These are phyloP conservation scores for Picochlorum costavermella DNA, from an alignment of 139 green algal species.

Conservation along the genomic window DNA sequence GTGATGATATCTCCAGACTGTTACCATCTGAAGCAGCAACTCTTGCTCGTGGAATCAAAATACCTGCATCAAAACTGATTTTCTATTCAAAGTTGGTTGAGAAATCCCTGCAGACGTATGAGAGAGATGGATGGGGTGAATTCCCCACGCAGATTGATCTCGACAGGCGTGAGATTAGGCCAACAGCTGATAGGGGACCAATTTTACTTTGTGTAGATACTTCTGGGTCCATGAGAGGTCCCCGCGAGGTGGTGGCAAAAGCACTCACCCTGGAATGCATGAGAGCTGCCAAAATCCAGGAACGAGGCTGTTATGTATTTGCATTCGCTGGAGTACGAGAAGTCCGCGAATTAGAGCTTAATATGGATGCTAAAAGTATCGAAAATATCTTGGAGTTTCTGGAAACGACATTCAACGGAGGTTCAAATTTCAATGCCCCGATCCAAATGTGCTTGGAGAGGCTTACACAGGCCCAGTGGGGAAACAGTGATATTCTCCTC, in stretches of 20 bases:
- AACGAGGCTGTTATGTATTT: conserved; percentile 79
- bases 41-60: conserved; percentile 52
- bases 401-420: conserved; percentile 81
- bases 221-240: conserved; percentile 56
- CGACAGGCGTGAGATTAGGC: conserved; percentile 66
- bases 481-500: conserved; percentile 80
- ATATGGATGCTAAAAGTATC: conserved; percentile 54
- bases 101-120: conserved; percentile 71
- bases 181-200: conserved; percentile 66
- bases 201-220: conserved; percentile 92
- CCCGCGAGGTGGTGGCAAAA: conserved; percentile 78
- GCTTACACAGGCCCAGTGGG: conserved; percentile 68
- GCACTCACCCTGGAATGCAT: conserved; percentile 69
- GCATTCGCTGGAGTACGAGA: conserved; percentile 69
- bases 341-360: conserved; percentile 73
- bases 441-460: conserved; percentile 62
- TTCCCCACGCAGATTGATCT: conserved; percentile 57
- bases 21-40: conserved; percentile 62
- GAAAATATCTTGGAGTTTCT: conserved; percentile 78
- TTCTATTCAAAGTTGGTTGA: conserved; percentile 77
- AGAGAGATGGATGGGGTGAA: conserved; percentile 81
- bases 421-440: conserved; percentile 80
- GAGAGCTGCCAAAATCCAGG: conserved; percentile 50
- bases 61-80: conserved; percentile 74
- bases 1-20: conserved; percentile 74